Evolutionary conservation across 2,329 filamentous ascomycete genomes (phyloP).

Genomic region (Aspergillus alliaceus): DNA sequence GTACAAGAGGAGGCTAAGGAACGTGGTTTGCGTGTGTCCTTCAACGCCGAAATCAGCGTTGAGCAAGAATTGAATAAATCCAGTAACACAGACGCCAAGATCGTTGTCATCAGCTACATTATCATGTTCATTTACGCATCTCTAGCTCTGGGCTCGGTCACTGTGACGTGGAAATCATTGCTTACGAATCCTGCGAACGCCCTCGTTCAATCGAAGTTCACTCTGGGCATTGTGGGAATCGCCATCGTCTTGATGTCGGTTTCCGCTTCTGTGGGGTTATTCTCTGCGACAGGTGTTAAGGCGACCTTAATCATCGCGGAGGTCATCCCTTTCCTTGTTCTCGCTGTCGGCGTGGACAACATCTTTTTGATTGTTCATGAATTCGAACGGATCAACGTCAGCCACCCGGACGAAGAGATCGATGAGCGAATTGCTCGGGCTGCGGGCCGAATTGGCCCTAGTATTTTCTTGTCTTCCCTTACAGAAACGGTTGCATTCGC

Average conservation of each 20-base stretch:
- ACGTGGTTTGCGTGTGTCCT: slow-evolving; percentile 82
- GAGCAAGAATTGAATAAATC: slow-evolving; percentile 97
- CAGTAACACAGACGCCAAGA: slow-evolving; percentile 96
- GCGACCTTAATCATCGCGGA: slow-evolving; percentile 97
- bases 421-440: slow-evolving; percentile 83
- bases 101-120: slow-evolving; percentile 92
- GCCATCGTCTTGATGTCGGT: slow-evolving; percentile 97
- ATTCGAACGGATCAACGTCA: slow-evolving; percentile 91
- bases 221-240: slow-evolving; percentile 90
- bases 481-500: slow-evolving; percentile 94
- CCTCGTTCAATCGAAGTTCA: slow-evolving; percentile 94
- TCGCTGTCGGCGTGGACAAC: slow-evolving; percentile 97
- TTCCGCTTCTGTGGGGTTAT: slow-evolving; percentile 88
- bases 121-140: slow-evolving; percentile 99
- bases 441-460: slow-evolving; percentile 94
- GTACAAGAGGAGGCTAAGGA: slow-evolving; percentile 76
- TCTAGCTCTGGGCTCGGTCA: slow-evolving; percentile 84
- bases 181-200: slow-evolving; percentile 79
- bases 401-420: slow-evolving; percentile 83
- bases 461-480: slow-evolving; percentile 89
- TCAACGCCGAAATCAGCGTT: slow-evolving; percentile 91
- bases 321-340: slow-evolving; percentile 94
- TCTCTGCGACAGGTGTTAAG: slow-evolving; percentile 87
- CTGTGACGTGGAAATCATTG: slow-evolving; percentile 72
- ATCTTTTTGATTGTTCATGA: slow-evolving; percentile 99